Evolutionary conservation across 257 asterid genomes (phyloP), one percentile per base, ranked within the genome.

Genomic region (Phtheirospermum japonicum): DNA sequence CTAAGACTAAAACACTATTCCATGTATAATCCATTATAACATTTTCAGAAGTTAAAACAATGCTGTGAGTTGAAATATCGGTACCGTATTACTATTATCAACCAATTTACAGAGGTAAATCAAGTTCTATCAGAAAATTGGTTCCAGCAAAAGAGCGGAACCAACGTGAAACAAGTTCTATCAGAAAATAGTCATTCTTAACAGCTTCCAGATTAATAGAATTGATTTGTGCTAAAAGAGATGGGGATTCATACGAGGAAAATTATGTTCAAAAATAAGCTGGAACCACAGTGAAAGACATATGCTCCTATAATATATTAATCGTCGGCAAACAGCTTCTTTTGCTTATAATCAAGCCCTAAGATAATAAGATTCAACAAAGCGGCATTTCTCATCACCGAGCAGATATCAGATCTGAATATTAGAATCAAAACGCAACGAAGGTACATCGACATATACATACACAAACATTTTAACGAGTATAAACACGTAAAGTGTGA

Each of bases 391-490:
- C 28, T 60, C 67, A 49, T 7, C 23, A 4, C 19, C 18, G 13
- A 46, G 33, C 31, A 51, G 43, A 8, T 51, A 68, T 53, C 71
- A 64, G 68, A 68, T 69, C 68, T 28, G 20, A 63, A 31, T 28
- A 51, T 32, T 13, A 46, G 48, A n/a, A 57, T 7, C 13, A 34
- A 0, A 34, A 36, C 14, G 65, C 45, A 45, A 23, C 40, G 57
- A 10, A 2, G 52, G 34, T 8, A 49, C 18, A 51, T 9, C 13
- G 4, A 46, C 5, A 26, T 11, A 48, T 6, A 43, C 43, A 61
- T 4, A 30, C 10, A 34, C 33, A 39, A 37, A 48, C 18, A 34
- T 36, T 10, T 46, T 51, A 36, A 20, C 7, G 50, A 16, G 45
- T 13, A 62, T 55, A 36, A 17, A 32, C 16, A 54, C 39, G 26